Evolutionary conservation across 1,284 basidiomycete species (phyloP).

Genomic region (Irpex lacteus): DNA sequence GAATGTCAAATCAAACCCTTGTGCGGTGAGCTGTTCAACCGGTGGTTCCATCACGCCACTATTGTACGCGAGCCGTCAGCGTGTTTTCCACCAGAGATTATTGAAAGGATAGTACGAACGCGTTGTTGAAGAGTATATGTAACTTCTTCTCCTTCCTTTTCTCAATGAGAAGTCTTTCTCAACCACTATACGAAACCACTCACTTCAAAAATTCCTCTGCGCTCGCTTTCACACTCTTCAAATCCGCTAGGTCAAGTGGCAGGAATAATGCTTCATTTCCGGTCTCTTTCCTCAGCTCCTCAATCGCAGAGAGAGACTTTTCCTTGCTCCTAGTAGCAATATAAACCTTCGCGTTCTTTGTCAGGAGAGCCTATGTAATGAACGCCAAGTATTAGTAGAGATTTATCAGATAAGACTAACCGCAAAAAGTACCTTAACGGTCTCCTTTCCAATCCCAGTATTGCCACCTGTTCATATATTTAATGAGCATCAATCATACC

Average conservation of each 20-base stretch:
- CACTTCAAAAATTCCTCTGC: conserved; percentile 39
- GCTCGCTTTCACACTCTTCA: conserved; percentile 37
- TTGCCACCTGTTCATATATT: conserved; percentile 17
- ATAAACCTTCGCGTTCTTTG: conserved; percentile 49
- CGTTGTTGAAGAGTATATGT: conserved; percentile 53
- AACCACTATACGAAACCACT: not conserved
- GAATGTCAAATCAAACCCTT: conserved; percentile 50
- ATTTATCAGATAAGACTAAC: not conserved
- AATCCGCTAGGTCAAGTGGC: conserved; percentile 44
- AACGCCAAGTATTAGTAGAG: not conserved
- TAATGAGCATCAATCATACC: not conserved
- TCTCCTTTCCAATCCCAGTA: conserved; percentile 23
- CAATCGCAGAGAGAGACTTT: conserved; percentile 41
- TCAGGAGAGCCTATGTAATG: conserved; percentile 34
- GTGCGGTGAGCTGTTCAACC: conserved; percentile 27
- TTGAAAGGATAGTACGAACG: conserved; percentile 27
- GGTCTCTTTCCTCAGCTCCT: conserved; percentile 34
- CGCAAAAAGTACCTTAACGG: conserved; percentile 19
- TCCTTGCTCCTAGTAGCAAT: conserved; percentile 39
- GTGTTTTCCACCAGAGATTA: too few relatives aligned
- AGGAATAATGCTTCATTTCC: conserved; percentile 39
- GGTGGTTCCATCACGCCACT: not conserved
- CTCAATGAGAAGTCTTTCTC: not conserved
- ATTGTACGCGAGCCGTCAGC: too few relatives aligned
- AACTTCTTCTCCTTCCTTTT: conserved; percentile 44